Percentiles rank a stretch among this genome's conserved stretches.
These are phyloP conservation scores for Panicum virgatum DNA, from an alignment of 202 grass and related monocot genomes.

Conservation along the genomic window DNA sequence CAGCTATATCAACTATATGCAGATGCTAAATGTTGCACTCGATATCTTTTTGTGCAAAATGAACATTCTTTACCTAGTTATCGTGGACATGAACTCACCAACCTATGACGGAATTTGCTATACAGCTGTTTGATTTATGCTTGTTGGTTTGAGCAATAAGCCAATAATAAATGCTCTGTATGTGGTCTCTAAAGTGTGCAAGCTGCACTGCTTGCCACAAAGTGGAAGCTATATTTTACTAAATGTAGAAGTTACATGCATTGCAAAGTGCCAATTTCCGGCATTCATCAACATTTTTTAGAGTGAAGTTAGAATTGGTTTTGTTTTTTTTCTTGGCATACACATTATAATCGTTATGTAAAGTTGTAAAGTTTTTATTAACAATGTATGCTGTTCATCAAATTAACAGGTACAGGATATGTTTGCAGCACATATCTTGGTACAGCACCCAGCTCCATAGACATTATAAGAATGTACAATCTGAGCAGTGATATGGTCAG, in stretches of 20 bases:
- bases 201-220: not conserved
- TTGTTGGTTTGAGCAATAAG: not conserved
- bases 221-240: not conserved
- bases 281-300: not conserved
- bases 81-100: not conserved
- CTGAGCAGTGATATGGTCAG: constrained; percentile 57
- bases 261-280: not conserved
- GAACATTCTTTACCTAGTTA: constrained; percentile 4
- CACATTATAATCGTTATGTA: constrained; percentile 3
- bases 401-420: constrained; percentile 90
- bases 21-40: not conserved
- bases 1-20: not conserved
- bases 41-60: not conserved
- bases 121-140: not conserved
- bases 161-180: not conserved
- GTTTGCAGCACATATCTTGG: constrained; percentile 88
- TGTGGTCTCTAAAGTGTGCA: not conserved
- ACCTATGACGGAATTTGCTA: not conserved
- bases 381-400: constrained; percentile 33
- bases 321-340: constrained; percentile 3
- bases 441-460: constrained; percentile 57
- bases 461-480: constrained; percentile 94
- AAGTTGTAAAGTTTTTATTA: not conserved
- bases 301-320: not conserved
- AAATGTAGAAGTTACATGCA: not conserved